A percentile compares a stretch with the other conserved stretches of the same genome.
These are phyloP conservation scores for Lavandula angustifolia DNA, from an alignment of 257 asterid genomes.

Conservation along the genomic window DNA sequence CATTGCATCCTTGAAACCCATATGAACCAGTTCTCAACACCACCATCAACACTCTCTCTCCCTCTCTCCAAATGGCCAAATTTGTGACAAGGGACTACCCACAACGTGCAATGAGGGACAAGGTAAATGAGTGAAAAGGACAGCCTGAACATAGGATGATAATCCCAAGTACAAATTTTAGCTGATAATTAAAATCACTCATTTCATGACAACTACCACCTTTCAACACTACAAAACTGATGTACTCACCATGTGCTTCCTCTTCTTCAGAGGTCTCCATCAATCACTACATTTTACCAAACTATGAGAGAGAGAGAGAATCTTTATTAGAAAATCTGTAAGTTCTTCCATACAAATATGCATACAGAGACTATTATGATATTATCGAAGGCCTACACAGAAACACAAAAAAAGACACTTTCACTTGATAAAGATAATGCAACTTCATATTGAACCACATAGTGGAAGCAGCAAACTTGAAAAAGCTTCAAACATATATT, in stretches of 20 bases:
- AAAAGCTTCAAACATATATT: constrained; percentile 3
- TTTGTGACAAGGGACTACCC: no score
- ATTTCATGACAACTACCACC: background rate
- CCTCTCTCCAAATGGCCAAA: no score
- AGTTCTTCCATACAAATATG: background rate
- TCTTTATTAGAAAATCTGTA: background rate
- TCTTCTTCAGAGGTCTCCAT: background rate
- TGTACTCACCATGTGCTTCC: background rate
- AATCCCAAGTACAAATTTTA: background rate
- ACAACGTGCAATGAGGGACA: background rate
- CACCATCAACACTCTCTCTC: no score
- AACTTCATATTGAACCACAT: background rate
- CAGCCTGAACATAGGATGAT: background rate
- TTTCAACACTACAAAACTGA: background rate
- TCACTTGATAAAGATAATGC: background rate
- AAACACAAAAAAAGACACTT: background rate
- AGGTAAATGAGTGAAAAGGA: background rate
- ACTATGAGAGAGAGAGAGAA: background rate
- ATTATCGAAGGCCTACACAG: no score
- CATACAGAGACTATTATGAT: background rate
- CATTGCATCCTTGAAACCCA: no score
- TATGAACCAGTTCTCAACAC: no score
- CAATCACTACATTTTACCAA: background rate
- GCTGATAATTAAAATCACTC: no score
- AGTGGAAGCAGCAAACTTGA: background rate